Evolutionary conservation across 2,329 filamentous ascomycete species (phyloP).

Genomic region (Dactylellina parvicollis): DNA sequence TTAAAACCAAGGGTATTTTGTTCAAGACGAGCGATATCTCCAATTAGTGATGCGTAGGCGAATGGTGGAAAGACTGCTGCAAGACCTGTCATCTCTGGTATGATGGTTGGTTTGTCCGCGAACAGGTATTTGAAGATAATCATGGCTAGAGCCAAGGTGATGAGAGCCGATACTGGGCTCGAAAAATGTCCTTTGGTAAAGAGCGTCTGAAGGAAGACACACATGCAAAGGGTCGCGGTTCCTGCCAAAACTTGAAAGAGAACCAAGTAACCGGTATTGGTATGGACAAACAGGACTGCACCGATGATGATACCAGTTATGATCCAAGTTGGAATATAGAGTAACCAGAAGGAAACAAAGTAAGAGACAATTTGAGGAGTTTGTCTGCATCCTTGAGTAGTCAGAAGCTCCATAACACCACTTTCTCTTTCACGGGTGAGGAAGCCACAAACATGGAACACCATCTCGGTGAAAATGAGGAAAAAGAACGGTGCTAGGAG

Average conservation of each 20-base stretch:
- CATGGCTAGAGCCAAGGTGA: conserved; percentile 79
- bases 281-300: conserved; percentile 66
- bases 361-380: conserved; percentile 78
- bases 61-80: conserved; percentile 85
- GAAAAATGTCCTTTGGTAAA: conserved; percentile 89
- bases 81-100: conserved; percentile 71
- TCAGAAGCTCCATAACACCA: conserved; percentile 87
- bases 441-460: conserved; percentile 86
- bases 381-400: conserved; percentile 87
- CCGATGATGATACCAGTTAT: conserved; percentile 74
- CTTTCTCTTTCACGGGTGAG: conserved; percentile 85
- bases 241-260: conserved; percentile 79
- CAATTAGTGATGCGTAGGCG: conserved; percentile 84
- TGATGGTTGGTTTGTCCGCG: conserved; percentile 59
- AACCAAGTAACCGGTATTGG: conserved; percentile 63
- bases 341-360: conserved; percentile 79
- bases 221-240: conserved; percentile 79
- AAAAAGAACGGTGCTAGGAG: conserved; percentile 73
- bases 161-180: conserved; percentile 79
- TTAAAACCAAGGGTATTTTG: conserved; percentile 62
- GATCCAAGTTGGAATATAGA: conserved; percentile 86
- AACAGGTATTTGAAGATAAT: conserved; percentile 75
- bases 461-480: conserved; percentile 80
- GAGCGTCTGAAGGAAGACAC: conserved; percentile 81
- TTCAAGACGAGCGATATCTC: conserved; percentile 82